phyloP scores from a whole-genome alignment of 202 grass and related monocot species.

The Zizania palustris region DNA sequence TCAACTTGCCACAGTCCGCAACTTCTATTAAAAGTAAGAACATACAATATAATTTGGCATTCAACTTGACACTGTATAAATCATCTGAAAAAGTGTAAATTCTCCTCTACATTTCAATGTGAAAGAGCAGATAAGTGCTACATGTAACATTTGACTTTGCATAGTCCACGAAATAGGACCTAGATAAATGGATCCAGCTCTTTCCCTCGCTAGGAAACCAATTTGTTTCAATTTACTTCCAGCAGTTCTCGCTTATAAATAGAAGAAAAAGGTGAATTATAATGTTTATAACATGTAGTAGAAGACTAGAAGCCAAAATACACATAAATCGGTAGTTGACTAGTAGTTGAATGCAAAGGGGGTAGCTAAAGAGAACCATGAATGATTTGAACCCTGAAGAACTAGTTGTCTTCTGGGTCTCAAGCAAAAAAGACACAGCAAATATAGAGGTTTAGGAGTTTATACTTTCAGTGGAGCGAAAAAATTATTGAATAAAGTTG shows the following conservation, averaged over 20 bases:
- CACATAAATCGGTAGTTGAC: background rate
- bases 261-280: background rate
- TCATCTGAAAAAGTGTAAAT: background rate
- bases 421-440: background rate
- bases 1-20: background rate
- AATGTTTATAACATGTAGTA: background rate
- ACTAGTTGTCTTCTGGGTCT: background rate
- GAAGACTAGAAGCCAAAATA: background rate
- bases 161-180: background rate
- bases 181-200: background rate
- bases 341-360: too few species aligned
- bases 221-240: background rate
- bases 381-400: background rate
- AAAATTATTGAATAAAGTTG: background rate
- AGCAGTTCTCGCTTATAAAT: background rate
- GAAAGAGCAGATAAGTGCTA: constrained; percentile 10
- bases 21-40: background rate
- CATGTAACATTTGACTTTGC: background rate
- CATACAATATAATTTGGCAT: background rate
- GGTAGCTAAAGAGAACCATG: too few species aligned
- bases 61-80: background rate
- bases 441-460: constrained; percentile 9
- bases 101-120: background rate
- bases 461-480: background rate
- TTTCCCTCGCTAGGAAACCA: background rate